These are phyloP conservation scores for carrot (Daucus carota) DNA, from an alignment of 129 eudicot species.

Conservation along the genomic window DH1_v3.0 NC_030389.2:44829501-44830000, in stretches of 20 bases:
- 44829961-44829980: not conserved
- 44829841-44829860: not conserved
- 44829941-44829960: not conserved
- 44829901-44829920: not conserved
- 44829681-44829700: not conserved
- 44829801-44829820: not conserved
- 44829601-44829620: not conserved
- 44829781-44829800: not conserved
- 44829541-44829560: not conserved
- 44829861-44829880: not conserved
- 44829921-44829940: not conserved
- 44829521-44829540: not conserved
- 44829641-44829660: not conserved
- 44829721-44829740: not conserved
- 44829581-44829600: not conserved
- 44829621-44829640: not conserved
- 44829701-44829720: not conserved
- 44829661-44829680: not conserved
- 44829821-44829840: not conserved
- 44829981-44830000: not conserved
- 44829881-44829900: not conserved
- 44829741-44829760: not conserved
- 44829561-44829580: not conserved
- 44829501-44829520: not conserved
- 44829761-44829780: not conserved